Evolutionary conservation across 2,329 filamentous ascomycete genomes (phyloP).

Genomic region (Aspergillus quadricinctus): DNA sequence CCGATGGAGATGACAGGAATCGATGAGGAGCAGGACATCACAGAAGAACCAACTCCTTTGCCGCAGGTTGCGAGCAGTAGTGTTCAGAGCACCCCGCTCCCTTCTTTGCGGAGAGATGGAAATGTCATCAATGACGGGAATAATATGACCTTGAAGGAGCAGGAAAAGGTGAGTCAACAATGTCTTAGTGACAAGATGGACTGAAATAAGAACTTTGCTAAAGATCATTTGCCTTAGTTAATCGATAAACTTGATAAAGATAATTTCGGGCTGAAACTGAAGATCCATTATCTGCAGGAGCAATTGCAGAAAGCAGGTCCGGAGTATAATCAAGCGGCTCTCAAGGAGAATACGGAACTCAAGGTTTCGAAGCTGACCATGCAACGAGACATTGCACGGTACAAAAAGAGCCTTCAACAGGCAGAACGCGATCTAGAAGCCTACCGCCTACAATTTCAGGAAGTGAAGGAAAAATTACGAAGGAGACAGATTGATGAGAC

Average conservation of each 20-base stretch:
- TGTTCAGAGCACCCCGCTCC: conserved; percentile 75
- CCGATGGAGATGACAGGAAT: conserved; percentile 65
- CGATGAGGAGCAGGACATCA: conserved; percentile 59
- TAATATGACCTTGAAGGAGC: conserved; percentile 84
- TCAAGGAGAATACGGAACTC: conserved; percentile 93
- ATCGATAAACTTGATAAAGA: conserved; percentile 97
- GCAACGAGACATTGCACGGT: conserved; percentile 78
- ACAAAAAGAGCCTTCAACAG: conserved; percentile 75
- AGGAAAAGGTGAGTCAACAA: conserved; percentile 65
- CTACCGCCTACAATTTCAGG: conserved; percentile 75
- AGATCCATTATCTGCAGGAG: conserved; percentile 95
- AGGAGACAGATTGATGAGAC: conserved; percentile 68
- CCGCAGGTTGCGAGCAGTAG: conserved; percentile 76
- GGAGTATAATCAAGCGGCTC: conserved; percentile 79
- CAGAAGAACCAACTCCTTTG: conserved; percentile 66
- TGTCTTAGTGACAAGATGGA: not conserved
- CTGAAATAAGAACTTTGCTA: conserved; percentile 4
- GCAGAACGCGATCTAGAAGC: conserved; percentile 83
- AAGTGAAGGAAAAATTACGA: conserved; percentile 77
- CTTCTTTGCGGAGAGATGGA: conserved; percentile 59
- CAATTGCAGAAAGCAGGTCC: conserved; percentile 81
- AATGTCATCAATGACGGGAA: conserved; percentile 79
- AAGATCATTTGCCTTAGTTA: conserved; percentile 40
- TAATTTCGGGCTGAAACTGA: conserved; percentile 94
- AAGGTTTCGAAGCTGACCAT: conserved; percentile 90